These are phyloP conservation scores for Neofusicoccum laricinum DNA, from an alignment of 2,329 filamentous ascomycete species.

Conservation along the genomic window DNA sequence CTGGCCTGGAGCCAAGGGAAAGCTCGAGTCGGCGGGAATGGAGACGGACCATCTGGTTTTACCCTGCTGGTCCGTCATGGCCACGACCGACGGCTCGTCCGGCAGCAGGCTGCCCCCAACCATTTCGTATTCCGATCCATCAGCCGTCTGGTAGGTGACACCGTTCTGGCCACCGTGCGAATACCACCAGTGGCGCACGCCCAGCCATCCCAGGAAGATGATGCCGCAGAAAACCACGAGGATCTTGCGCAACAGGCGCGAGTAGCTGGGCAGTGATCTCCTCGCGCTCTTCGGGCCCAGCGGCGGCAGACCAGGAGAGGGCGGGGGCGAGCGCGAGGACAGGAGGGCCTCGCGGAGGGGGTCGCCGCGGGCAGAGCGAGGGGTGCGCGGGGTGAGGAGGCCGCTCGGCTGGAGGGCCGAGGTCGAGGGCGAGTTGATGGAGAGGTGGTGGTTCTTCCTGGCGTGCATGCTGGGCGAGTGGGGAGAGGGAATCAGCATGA, in stretches of 20 bases:
- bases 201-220: slow-evolving; percentile 36
- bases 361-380: slow-evolving; percentile 45
- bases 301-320: slow-evolving; percentile 68
- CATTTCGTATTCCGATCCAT: slow-evolving; percentile 61
- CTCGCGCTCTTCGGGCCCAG: slow-evolving; percentile 65
- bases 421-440: slow-evolving; percentile 40
- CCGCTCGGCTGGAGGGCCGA: slow-evolving; percentile 33
- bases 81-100: slow-evolving; percentile 68
- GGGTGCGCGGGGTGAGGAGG: slow-evolving; percentile 32
- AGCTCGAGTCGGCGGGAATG: slow-evolving; percentile 64
- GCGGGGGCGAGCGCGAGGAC: slow-evolving; percentile 65
- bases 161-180: neutral
- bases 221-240: slow-evolving; percentile 52
- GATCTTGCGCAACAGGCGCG: slow-evolving; percentile 56
- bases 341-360: slow-evolving; percentile 54
- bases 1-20: slow-evolving; percentile 64
- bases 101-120: slow-evolving; percentile 65
- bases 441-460: slow-evolving; percentile 46
- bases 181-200: slow-evolving; percentile 4
- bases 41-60: slow-evolving; percentile 75
- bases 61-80: slow-evolving; percentile 64
- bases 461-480: slow-evolving; percentile 40
- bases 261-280: slow-evolving; percentile 48
- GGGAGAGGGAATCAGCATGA: slow-evolving; percentile 14
- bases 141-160: slow-evolving; percentile 18